A percentile compares a stretch with the other conserved stretches of the same genome.
These are phyloP conservation scores for Cubamyces sp. DNA, from an alignment of 768 basidiomycete species.

Conservation along the genomic window DNA sequence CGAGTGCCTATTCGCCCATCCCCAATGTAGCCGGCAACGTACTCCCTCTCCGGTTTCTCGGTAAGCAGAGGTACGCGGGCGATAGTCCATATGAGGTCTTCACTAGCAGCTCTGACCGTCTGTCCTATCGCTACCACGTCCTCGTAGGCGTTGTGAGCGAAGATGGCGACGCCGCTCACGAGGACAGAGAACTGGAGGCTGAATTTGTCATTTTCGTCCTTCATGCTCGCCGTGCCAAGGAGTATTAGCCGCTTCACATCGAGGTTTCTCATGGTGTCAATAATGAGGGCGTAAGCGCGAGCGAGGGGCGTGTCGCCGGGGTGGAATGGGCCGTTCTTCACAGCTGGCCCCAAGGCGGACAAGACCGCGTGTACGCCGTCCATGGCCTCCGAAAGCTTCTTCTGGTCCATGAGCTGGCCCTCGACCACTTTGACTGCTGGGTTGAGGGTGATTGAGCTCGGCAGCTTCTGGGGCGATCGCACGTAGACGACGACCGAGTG, in stretches of 20 bases:
- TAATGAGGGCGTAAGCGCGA: constrained; percentile 56
- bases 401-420: constrained; percentile 58
- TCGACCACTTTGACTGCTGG: constrained; percentile 52
- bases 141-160: constrained; percentile 62
- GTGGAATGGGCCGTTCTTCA: constrained; percentile 45
- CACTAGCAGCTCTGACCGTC: constrained; percentile 48
- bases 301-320: constrained; percentile 61
- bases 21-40: constrained; percentile 68
- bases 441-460: constrained; percentile 51
- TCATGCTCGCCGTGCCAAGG: constrained; percentile 69
- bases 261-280: constrained; percentile 58
- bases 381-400: constrained; percentile 54
- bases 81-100: constrained; percentile 68
- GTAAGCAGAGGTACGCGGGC: constrained; percentile 68
- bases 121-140: constrained; percentile 71
- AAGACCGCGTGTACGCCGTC: constrained; percentile 63
- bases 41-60: constrained; percentile 47
- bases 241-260: constrained; percentile 62
- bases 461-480: constrained; percentile 65
- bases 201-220: constrained; percentile 61
- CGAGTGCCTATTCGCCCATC: constrained; percentile 55
- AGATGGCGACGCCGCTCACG: constrained; percentile 41
- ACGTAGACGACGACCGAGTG: constrained; percentile 63
- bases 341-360: constrained; percentile 63
- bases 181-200: constrained; percentile 50